A percentile compares a stretch with the other conserved stretches of the same genome.
These are phyloP conservation scores for Chytriomyces sp. DNA, from an alignment of 192 early-diverging fungal genomes.

Conservation along the genomic window DNA sequence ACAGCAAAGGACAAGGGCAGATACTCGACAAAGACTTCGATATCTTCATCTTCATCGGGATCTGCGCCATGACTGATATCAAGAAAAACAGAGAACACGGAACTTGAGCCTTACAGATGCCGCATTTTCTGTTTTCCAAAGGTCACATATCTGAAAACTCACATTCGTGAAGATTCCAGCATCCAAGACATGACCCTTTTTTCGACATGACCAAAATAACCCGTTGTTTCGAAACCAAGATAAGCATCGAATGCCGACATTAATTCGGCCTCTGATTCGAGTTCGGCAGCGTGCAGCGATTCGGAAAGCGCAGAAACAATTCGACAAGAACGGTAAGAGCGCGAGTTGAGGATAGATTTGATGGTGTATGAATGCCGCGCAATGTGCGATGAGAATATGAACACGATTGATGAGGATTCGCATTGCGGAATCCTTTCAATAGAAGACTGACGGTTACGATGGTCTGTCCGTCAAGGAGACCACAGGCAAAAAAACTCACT, in stretches of 20 bases:
- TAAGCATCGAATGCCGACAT: conserved; percentile 27
- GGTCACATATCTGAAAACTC: neutral
- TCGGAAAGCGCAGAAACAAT: conserved; percentile 17
- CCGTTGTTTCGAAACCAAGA: conserved; percentile 13
- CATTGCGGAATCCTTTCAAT: neutral
- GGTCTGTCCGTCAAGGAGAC: neutral
- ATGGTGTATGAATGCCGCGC: conserved; percentile 14
- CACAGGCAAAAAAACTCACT: no score
- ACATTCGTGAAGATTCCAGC: conserved; percentile 8
- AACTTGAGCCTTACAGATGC: no score
- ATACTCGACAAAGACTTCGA: conserved; percentile 20
- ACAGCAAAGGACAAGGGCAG: conserved; percentile 18
- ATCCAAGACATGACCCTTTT: conserved; percentile 17
- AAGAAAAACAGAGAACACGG: neutral
- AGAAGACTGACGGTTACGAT: neutral
- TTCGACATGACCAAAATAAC: conserved; percentile 31
- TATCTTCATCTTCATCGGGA: conserved; percentile 22
- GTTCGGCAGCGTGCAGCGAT: conserved; percentile 8
- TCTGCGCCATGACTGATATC: neutral
- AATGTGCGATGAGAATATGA: conserved; percentile 27
- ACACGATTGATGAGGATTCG: conserved; percentile 4
- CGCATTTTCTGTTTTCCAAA: neutral
- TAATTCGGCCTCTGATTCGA: conserved; percentile 21
- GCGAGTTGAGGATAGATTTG: neutral
- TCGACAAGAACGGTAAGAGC: neutral